phyloP scores from a whole-genome alignment of 176 grass and related monocot genomes.

The Carex cristatella region DNA sequence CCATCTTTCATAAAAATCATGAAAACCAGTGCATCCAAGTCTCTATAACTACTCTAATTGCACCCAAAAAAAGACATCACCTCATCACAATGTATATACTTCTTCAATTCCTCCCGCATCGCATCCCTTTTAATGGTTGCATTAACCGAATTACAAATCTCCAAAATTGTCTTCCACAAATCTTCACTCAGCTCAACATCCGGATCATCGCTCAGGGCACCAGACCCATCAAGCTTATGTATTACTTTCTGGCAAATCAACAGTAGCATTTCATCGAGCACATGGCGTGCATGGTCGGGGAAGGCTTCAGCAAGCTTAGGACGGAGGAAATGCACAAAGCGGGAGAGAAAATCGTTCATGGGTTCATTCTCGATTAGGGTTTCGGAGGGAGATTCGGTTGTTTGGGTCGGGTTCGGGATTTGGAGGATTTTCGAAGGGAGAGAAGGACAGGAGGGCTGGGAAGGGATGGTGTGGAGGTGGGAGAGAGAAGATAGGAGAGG shows the following conservation, averaged over 20 bases:
- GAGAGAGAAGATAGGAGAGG: conserved; percentile 19
- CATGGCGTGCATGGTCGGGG: conserved; percentile 33
- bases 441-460: conserved; percentile 20
- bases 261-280: conserved; percentile 82
- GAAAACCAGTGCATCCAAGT: too few relatives aligned
- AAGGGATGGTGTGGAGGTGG: conserved; percentile 14
- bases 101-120: conserved; percentile 8
- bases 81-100: conserved; percentile 19
- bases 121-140: conserved; percentile 7
- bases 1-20: conserved; percentile 32
- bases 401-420: conserved; percentile 21
- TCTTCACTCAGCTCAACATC: conserved; percentile 22
- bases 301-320: conserved; percentile 45
- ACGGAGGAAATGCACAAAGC: conserved; percentile 43
- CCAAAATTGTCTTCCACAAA: conserved; percentile 19
- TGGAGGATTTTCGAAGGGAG: conserved; percentile 53
- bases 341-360: conserved; percentile 51
- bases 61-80: not conserved
- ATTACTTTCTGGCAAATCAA: conserved; percentile 64
- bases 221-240: conserved; percentile 30
- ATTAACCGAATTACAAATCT: conserved; percentile 10
- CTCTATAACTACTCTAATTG: too few relatives aligned
- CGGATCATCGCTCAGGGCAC: not conserved
- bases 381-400: not conserved
- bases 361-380: conserved; percentile 25